Conservation (phyloP, 768 basidiomycete species). For the Fibroporia radiculosa region DNA sequence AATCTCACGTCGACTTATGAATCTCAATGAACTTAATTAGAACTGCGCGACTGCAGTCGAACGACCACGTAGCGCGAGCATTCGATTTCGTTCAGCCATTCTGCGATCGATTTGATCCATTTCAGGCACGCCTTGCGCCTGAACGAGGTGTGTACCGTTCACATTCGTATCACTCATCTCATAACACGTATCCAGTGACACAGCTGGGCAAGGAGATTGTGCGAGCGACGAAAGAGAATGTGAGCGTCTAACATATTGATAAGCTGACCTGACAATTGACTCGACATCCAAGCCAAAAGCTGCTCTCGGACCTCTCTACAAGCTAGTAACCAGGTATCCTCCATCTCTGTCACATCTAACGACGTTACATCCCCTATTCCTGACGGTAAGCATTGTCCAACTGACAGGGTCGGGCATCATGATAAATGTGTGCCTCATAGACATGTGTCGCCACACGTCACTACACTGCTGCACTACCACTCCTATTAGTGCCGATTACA, state of each 20-base stretch:
- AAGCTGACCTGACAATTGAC: constrained; percentile 20
- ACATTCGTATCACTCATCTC: not conserved
- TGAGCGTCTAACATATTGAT: constrained; percentile 24
- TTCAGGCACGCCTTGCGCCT: constrained; percentile 58
- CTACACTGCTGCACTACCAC: constrained; percentile 49
- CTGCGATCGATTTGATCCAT: constrained; percentile 52
- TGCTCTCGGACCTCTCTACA: constrained; percentile 51
- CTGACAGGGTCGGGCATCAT: not conserved
- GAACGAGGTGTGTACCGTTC: constrained; percentile 51
- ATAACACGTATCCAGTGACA: no score
- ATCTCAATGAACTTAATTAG: constrained; percentile 29
- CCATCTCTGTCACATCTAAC: constrained; percentile 54
- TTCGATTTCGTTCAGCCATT: constrained; percentile 44
- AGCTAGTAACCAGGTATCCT: constrained; percentile 57
- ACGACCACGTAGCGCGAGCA: constrained; percentile 31
- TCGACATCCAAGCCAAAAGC: constrained; percentile 28
- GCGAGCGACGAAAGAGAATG: constrained; percentile 44
- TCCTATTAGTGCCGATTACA: constrained; percentile 59
- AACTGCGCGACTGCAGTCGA: constrained; percentile 46
- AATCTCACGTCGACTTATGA: no score
- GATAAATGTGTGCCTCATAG: constrained; percentile 26
- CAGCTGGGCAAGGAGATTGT: constrained; percentile 58
- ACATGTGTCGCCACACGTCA: constrained; percentile 46
- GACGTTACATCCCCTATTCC: constrained; percentile 59
- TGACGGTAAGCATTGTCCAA: constrained; percentile 38